These are phyloP conservation scores for Apiospora saccharicola DNA, from an alignment of 2,329 filamentous ascomycete genomes.

Conservation along the genomic window DNA sequence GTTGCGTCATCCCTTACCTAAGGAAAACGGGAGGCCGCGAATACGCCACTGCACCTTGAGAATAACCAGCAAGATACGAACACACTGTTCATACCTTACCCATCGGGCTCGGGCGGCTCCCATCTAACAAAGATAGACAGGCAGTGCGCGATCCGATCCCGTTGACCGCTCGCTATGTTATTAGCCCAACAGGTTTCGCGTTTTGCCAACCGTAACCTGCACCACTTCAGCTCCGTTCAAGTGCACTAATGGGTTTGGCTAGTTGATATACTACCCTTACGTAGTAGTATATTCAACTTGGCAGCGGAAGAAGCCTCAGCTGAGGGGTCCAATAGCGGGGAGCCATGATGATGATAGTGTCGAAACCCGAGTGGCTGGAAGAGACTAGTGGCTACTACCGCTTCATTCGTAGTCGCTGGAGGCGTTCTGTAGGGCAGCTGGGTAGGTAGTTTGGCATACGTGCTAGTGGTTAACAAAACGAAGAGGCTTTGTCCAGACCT, in stretches of 20 bases:
- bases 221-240: neutral
- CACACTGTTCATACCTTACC: neutral
- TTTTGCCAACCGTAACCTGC: neutral
- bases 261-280: neutral
- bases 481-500: constrained; percentile 8
- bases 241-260: neutral
- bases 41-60: neutral
- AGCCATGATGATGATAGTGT: neutral
- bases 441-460: neutral
- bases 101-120: neutral
- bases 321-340: constrained; percentile 14
- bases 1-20: neutral
- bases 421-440: neutral
- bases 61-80: neutral
- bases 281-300: neutral
- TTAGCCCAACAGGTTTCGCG: neutral
- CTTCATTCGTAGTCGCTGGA: neutral
- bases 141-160: neutral
- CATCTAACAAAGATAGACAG: neutral
- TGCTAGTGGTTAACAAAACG: neutral
- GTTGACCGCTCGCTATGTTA: neutral
- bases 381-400: constrained; percentile 5
- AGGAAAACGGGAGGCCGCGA: neutral
- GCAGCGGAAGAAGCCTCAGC: constrained; percentile 3
- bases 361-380: constrained; percentile 10